Conservation (phyloP, 2,329 filamentous ascomycete species). For the Myriosclerotinia scirpicola region DNA sequence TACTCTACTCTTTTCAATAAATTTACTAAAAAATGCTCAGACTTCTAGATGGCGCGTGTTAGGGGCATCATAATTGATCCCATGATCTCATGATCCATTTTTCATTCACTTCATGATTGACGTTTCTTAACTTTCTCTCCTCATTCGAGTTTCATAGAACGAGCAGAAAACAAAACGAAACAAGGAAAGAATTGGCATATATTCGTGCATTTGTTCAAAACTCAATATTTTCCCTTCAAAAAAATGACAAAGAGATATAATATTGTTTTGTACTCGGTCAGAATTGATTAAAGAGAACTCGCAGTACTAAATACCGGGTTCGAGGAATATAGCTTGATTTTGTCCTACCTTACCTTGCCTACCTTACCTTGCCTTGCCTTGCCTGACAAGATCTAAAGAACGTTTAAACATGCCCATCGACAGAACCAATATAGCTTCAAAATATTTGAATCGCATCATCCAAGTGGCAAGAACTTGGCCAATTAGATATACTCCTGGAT, state of each 20-base stretch:
- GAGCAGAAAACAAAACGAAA: too few relatives aligned
- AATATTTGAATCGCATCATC: neutral
- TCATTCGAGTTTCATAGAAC: neutral
- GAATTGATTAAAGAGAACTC: neutral
- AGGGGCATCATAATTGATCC: slow-evolving; percentile 18
- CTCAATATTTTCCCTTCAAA: too few relatives aligned
- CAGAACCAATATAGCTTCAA: neutral
- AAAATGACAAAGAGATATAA: too few relatives aligned
- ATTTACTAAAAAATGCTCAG: slow-evolving; percentile 4
- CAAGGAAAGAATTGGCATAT: neutral
- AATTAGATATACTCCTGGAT: neutral
- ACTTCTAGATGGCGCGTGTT: slow-evolving; percentile 18
- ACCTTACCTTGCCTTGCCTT: neutral
- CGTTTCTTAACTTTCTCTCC: neutral
- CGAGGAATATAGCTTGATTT: neutral
- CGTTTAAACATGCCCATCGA: neutral
- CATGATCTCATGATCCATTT: slow-evolving; percentile 15
- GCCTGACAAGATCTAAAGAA: neutral
- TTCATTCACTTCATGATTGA: slow-evolving; percentile 1
- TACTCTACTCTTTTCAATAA: neutral
- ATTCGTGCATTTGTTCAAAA: neutral
- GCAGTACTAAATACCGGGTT: neutral
- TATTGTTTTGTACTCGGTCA: neutral
- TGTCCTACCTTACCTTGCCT: neutral
- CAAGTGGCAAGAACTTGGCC: neutral